Evolutionary conservation across 352 stramenopile genomes (phyloP).

Genomic region (Globisporangium nunn): DNA sequence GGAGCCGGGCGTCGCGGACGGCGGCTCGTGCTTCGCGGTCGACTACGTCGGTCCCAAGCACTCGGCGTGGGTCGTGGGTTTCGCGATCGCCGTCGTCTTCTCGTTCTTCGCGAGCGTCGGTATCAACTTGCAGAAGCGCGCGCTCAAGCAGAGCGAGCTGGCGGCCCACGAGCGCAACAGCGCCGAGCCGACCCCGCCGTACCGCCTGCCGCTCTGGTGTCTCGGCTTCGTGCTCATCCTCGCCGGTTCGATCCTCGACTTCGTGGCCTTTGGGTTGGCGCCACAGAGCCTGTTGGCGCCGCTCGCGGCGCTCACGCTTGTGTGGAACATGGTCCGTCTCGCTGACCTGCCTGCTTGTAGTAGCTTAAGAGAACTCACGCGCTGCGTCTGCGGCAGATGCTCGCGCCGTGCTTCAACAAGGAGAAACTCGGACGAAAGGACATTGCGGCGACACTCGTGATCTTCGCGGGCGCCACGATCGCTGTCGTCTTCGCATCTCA

Average conservation of each 20-base stretch:
- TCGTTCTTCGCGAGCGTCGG: constrained; percentile 76
- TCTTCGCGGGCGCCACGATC: constrained; percentile 77
- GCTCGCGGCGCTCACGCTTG: constrained; percentile 83
- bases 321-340: constrained; percentile 83
- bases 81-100: constrained; percentile 76
- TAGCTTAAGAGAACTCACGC: background rate
- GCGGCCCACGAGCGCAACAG: constrained; percentile 39
- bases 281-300: constrained; percentile 85
- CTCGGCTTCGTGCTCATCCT: constrained; percentile 81
- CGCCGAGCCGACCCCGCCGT: constrained; percentile 38
- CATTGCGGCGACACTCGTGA: constrained; percentile 73
- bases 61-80: constrained; percentile 72
- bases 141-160: constrained; percentile 77
- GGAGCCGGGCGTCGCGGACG: constrained; percentile 23
- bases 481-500: constrained; percentile 81
- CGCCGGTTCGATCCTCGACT: constrained; percentile 82
- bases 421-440: constrained; percentile 79
- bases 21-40: constrained; percentile 61
- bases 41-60: constrained; percentile 57
- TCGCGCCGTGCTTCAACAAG: constrained; percentile 84
- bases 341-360: too few relatives aligned
- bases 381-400: constrained; percentile 27
- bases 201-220: constrained; percentile 76
- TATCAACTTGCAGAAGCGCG: constrained; percentile 84
- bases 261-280: constrained; percentile 87